Evolutionary conservation across 225 moss, liverwort and hornwort genomes (phyloP).

Genomic region (Ulota crispa): DNA sequence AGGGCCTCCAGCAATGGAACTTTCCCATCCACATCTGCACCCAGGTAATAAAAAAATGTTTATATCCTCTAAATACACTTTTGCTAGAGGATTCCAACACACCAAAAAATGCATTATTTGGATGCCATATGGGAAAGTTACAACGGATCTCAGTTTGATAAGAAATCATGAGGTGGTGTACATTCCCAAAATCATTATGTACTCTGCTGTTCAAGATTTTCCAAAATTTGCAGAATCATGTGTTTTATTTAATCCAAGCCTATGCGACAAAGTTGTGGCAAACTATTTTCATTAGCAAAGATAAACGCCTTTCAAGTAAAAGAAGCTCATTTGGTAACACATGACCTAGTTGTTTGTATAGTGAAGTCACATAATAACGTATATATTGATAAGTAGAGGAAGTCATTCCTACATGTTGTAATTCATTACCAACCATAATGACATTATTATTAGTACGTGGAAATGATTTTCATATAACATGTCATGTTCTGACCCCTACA

Average conservation of each 20-base stretch:
- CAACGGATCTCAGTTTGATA: neutral
- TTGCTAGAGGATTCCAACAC: neutral
- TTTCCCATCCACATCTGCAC: conserved; percentile 70
- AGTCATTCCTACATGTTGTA: neutral
- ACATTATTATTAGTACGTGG: neutral
- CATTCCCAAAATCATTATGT: neutral
- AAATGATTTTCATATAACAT: neutral
- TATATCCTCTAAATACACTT: neutral
- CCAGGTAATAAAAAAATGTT: neutral
- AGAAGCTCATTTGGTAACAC: neutral
- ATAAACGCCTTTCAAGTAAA: neutral
- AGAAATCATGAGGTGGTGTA: neutral
- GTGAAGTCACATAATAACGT: neutral
- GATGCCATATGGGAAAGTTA: neutral
- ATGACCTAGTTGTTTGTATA: neutral
- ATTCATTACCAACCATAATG: neutral
- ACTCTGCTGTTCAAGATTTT: neutral
- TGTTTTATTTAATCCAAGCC: neutral
- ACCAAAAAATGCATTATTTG: neutral
- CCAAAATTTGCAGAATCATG: too few relatives aligned
- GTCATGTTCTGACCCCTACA: neutral
- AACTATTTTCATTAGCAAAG: neutral
- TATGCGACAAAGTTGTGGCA: neutral
- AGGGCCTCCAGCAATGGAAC: conserved; percentile 73
- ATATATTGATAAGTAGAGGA: too few relatives aligned